A percentile compares a stretch with the other conserved stretches of the same genome.
Conservation (phyloP, 2,329 filamentous ascomycete genomes). For the Clarireedia paspali region DNA sequence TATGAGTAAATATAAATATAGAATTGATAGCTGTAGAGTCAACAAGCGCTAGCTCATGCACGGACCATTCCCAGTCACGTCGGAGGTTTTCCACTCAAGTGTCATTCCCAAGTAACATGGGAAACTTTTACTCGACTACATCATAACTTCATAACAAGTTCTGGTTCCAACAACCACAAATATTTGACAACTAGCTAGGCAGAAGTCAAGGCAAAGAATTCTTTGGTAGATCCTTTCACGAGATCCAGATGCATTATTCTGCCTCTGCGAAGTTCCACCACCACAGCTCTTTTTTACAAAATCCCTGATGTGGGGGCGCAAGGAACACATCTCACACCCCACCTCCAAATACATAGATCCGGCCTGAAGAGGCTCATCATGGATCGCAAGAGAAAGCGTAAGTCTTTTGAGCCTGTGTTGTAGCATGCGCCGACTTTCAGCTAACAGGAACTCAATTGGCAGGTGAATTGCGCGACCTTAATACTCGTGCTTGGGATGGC, state of each 20-base stretch:
- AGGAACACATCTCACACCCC: conserved; percentile 22
- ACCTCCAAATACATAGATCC: conserved; percentile 15
- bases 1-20: too few relatives aligned
- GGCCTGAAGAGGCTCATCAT: conserved; percentile 33
- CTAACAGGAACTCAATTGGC: conserved; percentile 18
- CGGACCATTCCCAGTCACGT: too few relatives aligned
- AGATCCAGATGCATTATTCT: conserved; percentile 31
- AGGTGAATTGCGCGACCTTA: conserved; percentile 89
- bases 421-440: background rate
- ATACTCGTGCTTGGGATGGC: conserved; percentile 80
- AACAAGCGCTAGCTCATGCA: too few relatives aligned
- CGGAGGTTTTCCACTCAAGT: too few relatives aligned
- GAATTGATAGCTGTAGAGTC: too few relatives aligned
- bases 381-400: conserved; percentile 60
- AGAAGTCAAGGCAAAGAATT: background rate
- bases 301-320: conserved; percentile 29
- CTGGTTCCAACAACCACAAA: too few relatives aligned
- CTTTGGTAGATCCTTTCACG: background rate
- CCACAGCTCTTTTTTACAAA: conserved; percentile 28
- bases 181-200: too few relatives aligned
- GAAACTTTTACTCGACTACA: too few relatives aligned
- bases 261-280: conserved; percentile 26
- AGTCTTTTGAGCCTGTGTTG: conserved; percentile 19
- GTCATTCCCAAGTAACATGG: too few relatives aligned
- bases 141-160: too few relatives aligned